phyloP scores from a whole-genome alignment of 768 basidiomycete species.

The Tulasnella sp. region DNA sequence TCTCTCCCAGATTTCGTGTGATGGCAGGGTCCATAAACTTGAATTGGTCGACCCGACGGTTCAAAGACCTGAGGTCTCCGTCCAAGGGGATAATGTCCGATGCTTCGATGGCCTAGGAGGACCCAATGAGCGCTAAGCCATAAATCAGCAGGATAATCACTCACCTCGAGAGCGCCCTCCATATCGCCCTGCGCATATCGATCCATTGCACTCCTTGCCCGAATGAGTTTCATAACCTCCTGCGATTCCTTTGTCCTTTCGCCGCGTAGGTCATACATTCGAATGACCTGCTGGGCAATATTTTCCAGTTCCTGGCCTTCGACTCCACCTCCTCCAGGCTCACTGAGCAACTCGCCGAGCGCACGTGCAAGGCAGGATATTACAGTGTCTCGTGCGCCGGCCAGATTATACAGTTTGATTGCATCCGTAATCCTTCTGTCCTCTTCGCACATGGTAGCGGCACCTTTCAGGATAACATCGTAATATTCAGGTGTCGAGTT shows the following conservation, averaged over 20 bases:
- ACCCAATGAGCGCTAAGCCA: slow-evolving; percentile 1
- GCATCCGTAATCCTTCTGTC: slow-evolving; percentile 77
- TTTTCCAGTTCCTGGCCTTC: slow-evolving; percentile 65
- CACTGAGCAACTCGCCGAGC: slow-evolving; percentile 74
- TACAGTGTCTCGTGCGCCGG: slow-evolving; percentile 85
- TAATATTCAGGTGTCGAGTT: slow-evolving; percentile 63
- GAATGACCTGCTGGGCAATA: slow-evolving; percentile 72
- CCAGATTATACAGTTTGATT: slow-evolving; percentile 93
- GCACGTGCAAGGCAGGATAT: slow-evolving; percentile 82
- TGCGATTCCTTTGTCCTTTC: slow-evolving; percentile 68
- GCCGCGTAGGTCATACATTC: slow-evolving; percentile 75
- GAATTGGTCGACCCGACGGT: slow-evolving; percentile 83
- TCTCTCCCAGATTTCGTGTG: slow-evolving; percentile 83
- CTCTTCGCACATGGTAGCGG: slow-evolving; percentile 77
- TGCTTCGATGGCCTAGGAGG: slow-evolving; percentile 74
- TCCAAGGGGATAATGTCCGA: slow-evolving; percentile 83
- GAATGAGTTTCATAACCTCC: slow-evolving; percentile 67
- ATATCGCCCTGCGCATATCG: slow-evolving; percentile 66
- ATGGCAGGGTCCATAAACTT: slow-evolving; percentile 77
- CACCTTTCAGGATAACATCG: slow-evolving; percentile 74
- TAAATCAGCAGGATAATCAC: slow-evolving; percentile 1
- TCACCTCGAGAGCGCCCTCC: slow-evolving; percentile 78
- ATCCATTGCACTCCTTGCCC: slow-evolving; percentile 76
- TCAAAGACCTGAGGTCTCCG: slow-evolving; percentile 80
- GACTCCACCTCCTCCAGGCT: slow-evolving; percentile 55